phyloP scores from a whole-genome alignment of 1,139 yeast genomes.

The Kodamaea sp. region DNA sequence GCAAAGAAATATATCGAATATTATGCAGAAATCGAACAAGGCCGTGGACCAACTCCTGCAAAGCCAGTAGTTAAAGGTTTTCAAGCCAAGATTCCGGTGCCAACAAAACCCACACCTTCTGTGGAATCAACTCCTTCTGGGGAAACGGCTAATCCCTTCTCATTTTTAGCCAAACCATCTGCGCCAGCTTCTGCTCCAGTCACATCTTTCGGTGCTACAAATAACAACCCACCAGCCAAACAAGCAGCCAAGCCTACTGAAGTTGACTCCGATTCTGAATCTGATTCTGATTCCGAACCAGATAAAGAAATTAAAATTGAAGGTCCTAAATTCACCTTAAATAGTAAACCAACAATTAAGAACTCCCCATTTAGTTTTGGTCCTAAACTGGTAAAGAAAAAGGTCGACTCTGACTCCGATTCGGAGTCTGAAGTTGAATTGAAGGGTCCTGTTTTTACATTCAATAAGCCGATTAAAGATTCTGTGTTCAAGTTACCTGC shows the following conservation, averaged over 20 bases:
- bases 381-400: constrained; percentile 39
- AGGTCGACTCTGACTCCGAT: constrained; percentile 40
- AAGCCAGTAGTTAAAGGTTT: no score
- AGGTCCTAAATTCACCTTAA: constrained; percentile 64
- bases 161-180: no score
- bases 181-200: no score
- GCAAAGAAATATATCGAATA: constrained; percentile 61
- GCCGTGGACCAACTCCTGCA: no score
- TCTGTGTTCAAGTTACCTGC: constrained; percentile 44
- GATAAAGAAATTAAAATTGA: constrained; percentile 47
- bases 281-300: constrained; percentile 31
- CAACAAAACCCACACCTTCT: no score
- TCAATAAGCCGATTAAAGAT: constrained; percentile 45
- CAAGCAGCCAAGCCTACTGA: not conserved
- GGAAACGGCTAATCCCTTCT: no score
- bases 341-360: constrained; percentile 50
- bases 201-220: no score
- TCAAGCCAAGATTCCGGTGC: no score
- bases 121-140: no score
- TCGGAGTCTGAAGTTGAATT: constrained; percentile 56
- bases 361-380: constrained; percentile 58
- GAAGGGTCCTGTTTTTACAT: constrained; percentile 63
- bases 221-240: not conserved
- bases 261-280: constrained; percentile 12
- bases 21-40: constrained; percentile 36